phyloP scores from a whole-genome alignment of 768 basidiomycete genomes.

The Agrocybe praecox region DNA sequence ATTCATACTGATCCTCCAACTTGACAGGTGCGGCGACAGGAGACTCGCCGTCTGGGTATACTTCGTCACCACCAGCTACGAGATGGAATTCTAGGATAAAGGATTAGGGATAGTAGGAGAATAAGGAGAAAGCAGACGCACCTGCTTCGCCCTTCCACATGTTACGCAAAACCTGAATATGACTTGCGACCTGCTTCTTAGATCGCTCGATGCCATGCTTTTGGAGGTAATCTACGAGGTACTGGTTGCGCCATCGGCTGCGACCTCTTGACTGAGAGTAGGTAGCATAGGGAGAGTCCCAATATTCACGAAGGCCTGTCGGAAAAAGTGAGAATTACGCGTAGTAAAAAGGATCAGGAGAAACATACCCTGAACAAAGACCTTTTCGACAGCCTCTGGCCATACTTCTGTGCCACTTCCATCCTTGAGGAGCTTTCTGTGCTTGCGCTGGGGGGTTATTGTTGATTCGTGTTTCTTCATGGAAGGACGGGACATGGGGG shows the following conservation, averaged over 20 bases:
- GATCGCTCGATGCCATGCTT: constrained; percentile 70
- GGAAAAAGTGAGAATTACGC: constrained; percentile 5
- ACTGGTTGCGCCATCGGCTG: constrained; percentile 83
- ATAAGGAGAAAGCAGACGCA: constrained; percentile 27
- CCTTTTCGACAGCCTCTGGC: constrained; percentile 76
- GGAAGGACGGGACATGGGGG: constrained; percentile 24
- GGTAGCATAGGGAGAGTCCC: constrained; percentile 80
- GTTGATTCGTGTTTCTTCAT: constrained; percentile 36
- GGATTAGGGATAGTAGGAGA: constrained; percentile 14
- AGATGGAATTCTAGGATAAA: constrained; percentile 64
- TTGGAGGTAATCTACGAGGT: constrained; percentile 79
- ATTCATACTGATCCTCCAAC: constrained; percentile 54
- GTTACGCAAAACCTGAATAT: constrained; percentile 82
- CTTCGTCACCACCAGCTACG: constrained; percentile 80
- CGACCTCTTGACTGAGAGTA: constrained; percentile 73
- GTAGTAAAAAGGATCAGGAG: constrained; percentile 3
- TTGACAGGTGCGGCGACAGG: constrained; percentile 53
- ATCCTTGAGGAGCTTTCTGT: constrained; percentile 84
- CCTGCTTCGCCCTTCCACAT: constrained; percentile 89
- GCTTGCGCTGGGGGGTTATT: constrained; percentile 79
- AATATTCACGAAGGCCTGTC: constrained; percentile 73
- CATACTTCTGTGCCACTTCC: constrained; percentile 78
- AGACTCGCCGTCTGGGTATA: constrained; percentile 52
- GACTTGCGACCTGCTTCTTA: constrained; percentile 90
- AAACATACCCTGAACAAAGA: constrained; percentile 71